Evolutionary conservation across 345 rosid species (phyloP).

Genomic region (Salix koriyanagi): DNA sequence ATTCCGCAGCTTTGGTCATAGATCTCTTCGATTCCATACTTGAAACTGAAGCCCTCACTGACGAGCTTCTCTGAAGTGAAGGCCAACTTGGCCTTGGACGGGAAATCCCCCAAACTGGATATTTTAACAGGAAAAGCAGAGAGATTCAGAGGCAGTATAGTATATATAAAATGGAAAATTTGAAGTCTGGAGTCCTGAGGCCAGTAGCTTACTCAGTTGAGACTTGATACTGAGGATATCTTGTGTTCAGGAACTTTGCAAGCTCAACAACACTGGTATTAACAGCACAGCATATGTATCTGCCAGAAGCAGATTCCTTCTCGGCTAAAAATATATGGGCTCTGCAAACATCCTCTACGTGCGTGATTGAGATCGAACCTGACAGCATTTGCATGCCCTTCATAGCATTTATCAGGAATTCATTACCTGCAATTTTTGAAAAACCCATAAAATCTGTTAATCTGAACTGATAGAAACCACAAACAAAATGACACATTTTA

Average conservation of each 20-base stretch:
- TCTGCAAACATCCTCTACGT: slow-evolving; percentile 74
- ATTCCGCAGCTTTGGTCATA: slow-evolving; percentile 65
- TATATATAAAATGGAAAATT: neutral
- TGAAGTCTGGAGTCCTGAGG: neutral
- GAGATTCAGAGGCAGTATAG: neutral
- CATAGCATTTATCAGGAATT: slow-evolving; percentile 47
- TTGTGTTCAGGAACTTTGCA: slow-evolving; percentile 51
- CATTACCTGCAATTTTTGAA: slow-evolving; percentile 50
- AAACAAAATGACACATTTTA: neutral
- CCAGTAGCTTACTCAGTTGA: slow-evolving; percentile 57
- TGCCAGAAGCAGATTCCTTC: slow-evolving; percentile 75
- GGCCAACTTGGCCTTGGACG: slow-evolving; percentile 49
- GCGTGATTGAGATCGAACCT: slow-evolving; percentile 71
- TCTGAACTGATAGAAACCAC: neutral
- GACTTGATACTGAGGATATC: slow-evolving; percentile 62
- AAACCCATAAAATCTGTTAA: neutral
- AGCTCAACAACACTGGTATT: slow-evolving; percentile 67
- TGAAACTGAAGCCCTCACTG: slow-evolving; percentile 62
- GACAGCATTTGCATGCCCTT: slow-evolving; percentile 87
- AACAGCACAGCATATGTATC: slow-evolving; percentile 61
- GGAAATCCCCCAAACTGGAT: slow-evolving; percentile 67
- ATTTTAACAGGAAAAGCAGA: neutral
- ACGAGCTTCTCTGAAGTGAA: slow-evolving; percentile 68
- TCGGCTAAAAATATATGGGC: slow-evolving; percentile 82
- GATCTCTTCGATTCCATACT: slow-evolving; percentile 63